Conservation (phyloP, 2,329 filamentous ascomycete genomes). For the Aspergillus unguis region DNA sequence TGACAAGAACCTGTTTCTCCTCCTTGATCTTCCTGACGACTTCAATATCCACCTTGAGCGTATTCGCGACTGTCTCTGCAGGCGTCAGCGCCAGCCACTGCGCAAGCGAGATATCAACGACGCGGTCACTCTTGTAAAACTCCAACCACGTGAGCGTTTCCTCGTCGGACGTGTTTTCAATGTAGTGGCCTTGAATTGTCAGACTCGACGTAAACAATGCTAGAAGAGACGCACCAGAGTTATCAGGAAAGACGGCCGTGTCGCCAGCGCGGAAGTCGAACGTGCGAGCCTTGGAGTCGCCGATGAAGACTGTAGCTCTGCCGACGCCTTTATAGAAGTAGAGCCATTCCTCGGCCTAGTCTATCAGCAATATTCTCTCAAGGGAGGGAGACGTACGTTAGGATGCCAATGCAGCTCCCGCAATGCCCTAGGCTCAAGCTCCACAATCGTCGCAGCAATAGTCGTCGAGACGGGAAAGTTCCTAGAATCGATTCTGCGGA, state of each 20-base stretch:
- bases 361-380: not conserved
- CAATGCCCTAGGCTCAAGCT: constrained; percentile 60
- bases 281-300: constrained; percentile 58
- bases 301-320: constrained; percentile 64
- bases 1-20: constrained; percentile 10
- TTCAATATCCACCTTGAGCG: constrained; percentile 11
- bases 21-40: constrained; percentile 12
- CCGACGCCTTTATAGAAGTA: constrained; percentile 65
- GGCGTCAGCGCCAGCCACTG: constrained; percentile 70
- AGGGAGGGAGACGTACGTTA: constrained; percentile 48
- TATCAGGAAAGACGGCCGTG: constrained; percentile 66
- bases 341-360: constrained; percentile 60
- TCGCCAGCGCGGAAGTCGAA: constrained; percentile 68
- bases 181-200: constrained; percentile 55
- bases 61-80: constrained; percentile 8
- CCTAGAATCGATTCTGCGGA: constrained; percentile 63
- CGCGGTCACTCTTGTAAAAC: constrained; percentile 65
- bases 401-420: constrained; percentile 69
- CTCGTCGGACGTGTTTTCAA: constrained; percentile 61
- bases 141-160: constrained; percentile 67
- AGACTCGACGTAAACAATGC: not conserved
- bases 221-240: constrained; percentile 30
- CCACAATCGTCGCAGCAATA: constrained; percentile 63
- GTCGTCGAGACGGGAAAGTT: constrained; percentile 66
- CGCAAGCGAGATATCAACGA: constrained; percentile 63